Percentiles rank a stretch among this genome's conserved stretches.
Conservation (phyloP, 805 yeast genomes). For the Pichia scutulata region DNA sequence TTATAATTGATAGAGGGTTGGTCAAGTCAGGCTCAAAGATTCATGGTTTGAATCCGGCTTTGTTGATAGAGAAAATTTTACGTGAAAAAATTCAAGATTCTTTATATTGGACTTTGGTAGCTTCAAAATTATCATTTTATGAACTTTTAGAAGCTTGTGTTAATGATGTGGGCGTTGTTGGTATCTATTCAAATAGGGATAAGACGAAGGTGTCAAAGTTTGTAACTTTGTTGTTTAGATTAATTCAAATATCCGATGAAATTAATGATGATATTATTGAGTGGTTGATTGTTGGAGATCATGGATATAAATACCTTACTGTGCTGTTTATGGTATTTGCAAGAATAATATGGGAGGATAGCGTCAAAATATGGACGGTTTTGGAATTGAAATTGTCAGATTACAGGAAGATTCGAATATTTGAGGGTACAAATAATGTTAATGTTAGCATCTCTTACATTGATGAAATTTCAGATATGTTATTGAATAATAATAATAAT, state of each 20-base stretch:
- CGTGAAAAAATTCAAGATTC: slow-evolving; percentile 51
- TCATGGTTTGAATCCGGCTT: slow-evolving; percentile 41
- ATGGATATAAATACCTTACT: slow-evolving; percentile 69
- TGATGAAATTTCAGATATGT: slow-evolving; percentile 67
- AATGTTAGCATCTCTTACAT: slow-evolving; percentile 42
- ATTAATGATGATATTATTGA: slow-evolving; percentile 40
- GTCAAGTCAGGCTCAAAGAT: slow-evolving; percentile 21
- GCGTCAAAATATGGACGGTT: slow-evolving; percentile 8
- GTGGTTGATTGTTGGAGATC: slow-evolving; percentile 46
- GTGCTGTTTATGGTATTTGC: slow-evolving; percentile 63
- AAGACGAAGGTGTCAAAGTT: slow-evolving; percentile 61
- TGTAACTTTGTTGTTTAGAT: slow-evolving; percentile 65
- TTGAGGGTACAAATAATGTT: slow-evolving; percentile 28
- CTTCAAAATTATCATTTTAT: slow-evolving; percentile 37
- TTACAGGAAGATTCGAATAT: slow-evolving; percentile 57
- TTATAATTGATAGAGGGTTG: slow-evolving; percentile 31
- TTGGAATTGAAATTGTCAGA: slow-evolving; percentile 57
- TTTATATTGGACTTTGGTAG: slow-evolving; percentile 49
- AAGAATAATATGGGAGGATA: slow-evolving; percentile 34
- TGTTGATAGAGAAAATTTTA: slow-evolving; percentile 50
- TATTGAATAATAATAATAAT: slow-evolving; percentile 43
- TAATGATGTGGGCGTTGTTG: slow-evolving; percentile 38
- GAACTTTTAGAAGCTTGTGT: slow-evolving; percentile 40
- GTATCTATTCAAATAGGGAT: slow-evolving; percentile 31
- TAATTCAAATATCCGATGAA: slow-evolving; percentile 68